phyloP scores from a whole-genome alignment of 1,139 yeast species.

The Kodamaea anthophila region DNA sequence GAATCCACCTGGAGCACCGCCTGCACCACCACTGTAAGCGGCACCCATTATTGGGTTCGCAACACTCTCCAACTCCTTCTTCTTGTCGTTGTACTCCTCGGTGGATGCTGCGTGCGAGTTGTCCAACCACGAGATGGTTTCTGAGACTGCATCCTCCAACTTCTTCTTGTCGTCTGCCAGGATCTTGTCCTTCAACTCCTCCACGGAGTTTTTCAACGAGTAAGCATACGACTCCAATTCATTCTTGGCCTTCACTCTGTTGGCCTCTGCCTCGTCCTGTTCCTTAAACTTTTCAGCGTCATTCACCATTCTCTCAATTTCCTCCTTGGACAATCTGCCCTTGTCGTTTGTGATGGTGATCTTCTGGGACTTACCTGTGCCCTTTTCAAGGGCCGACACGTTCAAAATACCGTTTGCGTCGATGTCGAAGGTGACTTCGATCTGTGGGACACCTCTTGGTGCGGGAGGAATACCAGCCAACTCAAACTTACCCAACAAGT shows the following conservation, averaged over 20 bases:
- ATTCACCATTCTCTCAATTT: conserved; percentile 22
- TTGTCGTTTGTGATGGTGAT: conserved; percentile 58
- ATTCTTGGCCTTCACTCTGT: conserved; percentile 72
- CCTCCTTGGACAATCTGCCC: conserved; percentile 23
- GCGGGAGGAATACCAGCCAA: conserved; percentile 44
- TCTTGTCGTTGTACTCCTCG: conserved; percentile 53
- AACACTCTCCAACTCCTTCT: conserved; percentile 58
- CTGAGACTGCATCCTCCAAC: conserved; percentile 36
- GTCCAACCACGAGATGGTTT: conserved; percentile 45
- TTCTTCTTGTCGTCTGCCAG: conserved; percentile 37
- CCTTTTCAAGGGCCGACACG: conserved; percentile 41
- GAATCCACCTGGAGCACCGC: conserved; percentile 33
- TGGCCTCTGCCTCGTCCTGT: conserved; percentile 77
- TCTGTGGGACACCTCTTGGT: conserved; percentile 45
- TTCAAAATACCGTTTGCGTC: conserved; percentile 45
- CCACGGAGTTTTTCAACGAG: conserved; percentile 59
- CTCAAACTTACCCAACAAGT: conserved; percentile 40
- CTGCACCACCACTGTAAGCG: conserved; percentile 44
- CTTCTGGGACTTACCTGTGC: conserved; percentile 62
- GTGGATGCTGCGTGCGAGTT: conserved; percentile 46
- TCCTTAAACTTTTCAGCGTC: conserved; percentile 74
- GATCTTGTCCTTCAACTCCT: conserved; percentile 47
- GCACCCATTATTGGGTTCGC: conserved; percentile 63
- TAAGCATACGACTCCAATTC: conserved; percentile 85
- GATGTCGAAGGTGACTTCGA: conserved; percentile 40